A percentile compares a stretch with the other conserved stretches of the same genome.
Evolutionary conservation across 768 basidiomycete genomes (phyloP).

Genomic region (Xerocomellus intermedius): DNA sequence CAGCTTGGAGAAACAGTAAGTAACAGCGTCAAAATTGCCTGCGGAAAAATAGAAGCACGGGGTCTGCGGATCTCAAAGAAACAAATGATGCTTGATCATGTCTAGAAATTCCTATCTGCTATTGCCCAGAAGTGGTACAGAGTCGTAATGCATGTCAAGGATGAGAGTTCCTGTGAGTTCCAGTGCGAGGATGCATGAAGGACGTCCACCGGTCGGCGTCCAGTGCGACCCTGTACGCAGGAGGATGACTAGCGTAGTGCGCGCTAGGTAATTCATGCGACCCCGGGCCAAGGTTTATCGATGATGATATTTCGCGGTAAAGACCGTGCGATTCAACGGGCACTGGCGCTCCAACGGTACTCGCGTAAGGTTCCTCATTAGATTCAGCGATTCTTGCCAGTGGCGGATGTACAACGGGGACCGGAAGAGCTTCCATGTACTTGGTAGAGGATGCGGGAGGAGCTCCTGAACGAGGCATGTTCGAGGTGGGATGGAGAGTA

Average conservation of each 20-base stretch:
- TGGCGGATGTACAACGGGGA: background rate
- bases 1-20: no score
- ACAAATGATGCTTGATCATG: background rate
- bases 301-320: constrained; percentile 36
- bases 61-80: background rate
- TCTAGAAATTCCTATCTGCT: background rate
- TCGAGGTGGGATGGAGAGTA: background rate
- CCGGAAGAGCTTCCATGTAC: background rate
- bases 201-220: constrained; percentile 42
- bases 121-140: background rate
- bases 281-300: background rate
- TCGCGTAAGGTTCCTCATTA: background rate
- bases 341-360: background rate
- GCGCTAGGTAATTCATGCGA: background rate
- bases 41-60: background rate
- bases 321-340: constrained; percentile 35
- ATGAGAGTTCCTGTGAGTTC: background rate
- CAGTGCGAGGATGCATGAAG: constrained; percentile 33
- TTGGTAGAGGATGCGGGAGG: background rate
- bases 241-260: background rate
- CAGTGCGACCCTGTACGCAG: constrained; percentile 19
- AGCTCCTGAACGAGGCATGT: background rate
- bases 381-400: background rate
- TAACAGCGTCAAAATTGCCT: no score
- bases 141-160: background rate